Percentiles rank a stretch among this genome's conserved stretches.
Conservation (phyloP, 179 eudicot species). For the Beta corolliflora region DNA sequence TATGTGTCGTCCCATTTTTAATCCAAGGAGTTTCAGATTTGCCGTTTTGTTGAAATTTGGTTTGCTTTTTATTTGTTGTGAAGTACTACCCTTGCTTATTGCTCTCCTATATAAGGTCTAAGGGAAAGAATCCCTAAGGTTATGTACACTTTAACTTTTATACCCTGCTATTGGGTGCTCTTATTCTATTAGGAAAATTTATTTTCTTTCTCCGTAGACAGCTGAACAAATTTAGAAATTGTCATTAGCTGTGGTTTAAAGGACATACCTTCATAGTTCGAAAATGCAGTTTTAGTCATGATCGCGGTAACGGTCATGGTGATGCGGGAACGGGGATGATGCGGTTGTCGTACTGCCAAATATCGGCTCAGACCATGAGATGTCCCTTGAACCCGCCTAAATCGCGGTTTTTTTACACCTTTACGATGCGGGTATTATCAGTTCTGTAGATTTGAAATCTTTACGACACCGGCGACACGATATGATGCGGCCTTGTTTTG, state of each 20-base stretch:
- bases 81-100: not conserved
- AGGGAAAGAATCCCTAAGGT: not conserved
- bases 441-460: too few relatives aligned
- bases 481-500: too few relatives aligned
- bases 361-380: too few relatives aligned
- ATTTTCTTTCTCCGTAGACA: not conserved
- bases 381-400: too few relatives aligned
- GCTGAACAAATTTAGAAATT: not conserved
- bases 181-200: not conserved
- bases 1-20: not conserved
- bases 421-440: too few relatives aligned
- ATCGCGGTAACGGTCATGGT: too few relatives aligned
- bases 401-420: too few relatives aligned
- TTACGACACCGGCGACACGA: too few relatives aligned
- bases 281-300: too few relatives aligned
- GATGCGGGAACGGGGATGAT: too few relatives aligned
- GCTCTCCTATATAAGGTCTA: not conserved
- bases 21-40: too few relatives aligned
- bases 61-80: not conserved
- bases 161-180: not conserved
- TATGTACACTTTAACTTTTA: not conserved
- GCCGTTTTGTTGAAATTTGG: not conserved
- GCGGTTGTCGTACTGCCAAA: too few relatives aligned
- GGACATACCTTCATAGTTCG: not conserved
- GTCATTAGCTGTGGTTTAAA: not conserved